Conservation (phyloP, 78 protist genomes). For the Acrasis kona region DNA sequence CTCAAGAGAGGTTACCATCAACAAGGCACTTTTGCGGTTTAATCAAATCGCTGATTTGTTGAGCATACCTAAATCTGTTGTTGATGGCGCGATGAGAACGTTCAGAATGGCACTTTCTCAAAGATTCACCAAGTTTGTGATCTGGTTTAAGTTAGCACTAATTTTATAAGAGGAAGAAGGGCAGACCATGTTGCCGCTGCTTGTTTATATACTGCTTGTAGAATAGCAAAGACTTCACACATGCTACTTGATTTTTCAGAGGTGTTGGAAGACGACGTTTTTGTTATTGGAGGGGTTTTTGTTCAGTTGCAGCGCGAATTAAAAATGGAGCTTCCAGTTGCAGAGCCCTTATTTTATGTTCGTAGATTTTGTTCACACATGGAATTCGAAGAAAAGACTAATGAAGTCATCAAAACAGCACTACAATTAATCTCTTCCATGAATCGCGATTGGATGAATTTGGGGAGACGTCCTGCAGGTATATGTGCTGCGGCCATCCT, state of each 20-base stretch:
- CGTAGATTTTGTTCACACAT: slow-evolving; percentile 1
- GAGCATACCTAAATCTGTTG: too few species aligned
- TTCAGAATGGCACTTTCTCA: not conserved
- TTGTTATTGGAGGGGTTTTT: not conserved
- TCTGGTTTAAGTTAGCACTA: not conserved
- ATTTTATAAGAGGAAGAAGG: not conserved
- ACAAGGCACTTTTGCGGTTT: too few species aligned
- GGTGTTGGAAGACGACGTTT: not conserved
- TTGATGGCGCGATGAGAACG: too few species aligned
- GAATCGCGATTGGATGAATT: slow-evolving; percentile 6
- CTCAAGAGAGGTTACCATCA: not conserved
- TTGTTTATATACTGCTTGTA: not conserved
- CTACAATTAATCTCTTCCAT: not conserved
- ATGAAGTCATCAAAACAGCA: not conserved
- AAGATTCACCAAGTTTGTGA: not conserved
- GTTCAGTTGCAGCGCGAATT: not conserved
- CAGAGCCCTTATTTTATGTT: not conserved
- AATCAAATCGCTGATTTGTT: too few species aligned
- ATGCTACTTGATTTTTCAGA: slow-evolving; percentile 13
- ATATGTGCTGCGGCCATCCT: not conserved
- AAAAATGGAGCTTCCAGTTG: not conserved
- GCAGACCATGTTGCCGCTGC: slow-evolving; percentile 5
- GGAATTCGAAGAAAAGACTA: not conserved
- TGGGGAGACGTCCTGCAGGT: not conserved
- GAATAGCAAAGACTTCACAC: not conserved